Base-by-base conservation (phyloP, 2,329 filamentous ascomycete species). In the Alternaria sp. region DNA sequence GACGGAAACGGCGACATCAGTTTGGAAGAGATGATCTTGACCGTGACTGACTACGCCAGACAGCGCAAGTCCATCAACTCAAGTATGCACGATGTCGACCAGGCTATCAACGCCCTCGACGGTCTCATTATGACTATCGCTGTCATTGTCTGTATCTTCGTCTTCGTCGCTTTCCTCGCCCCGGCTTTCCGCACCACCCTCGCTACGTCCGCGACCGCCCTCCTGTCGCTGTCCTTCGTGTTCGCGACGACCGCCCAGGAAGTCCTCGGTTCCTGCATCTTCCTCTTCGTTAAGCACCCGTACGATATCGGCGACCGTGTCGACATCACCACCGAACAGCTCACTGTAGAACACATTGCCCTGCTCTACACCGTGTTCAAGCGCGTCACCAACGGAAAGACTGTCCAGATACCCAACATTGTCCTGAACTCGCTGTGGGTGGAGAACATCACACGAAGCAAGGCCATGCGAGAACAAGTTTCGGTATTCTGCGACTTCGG, bases 231-330 rank as follows among this genome's bases (percentile, higher is more conserved):
- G n/a, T 97, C 95, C 5, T 99, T 99, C 82, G 91, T 97, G 71
- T 98, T 99, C 79, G 90, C 94, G 23, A 91, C 91, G 60, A 97
- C 94, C 2, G 90, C 91, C 4, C 94, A 97, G 81, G 96, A 99
- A 80, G 92, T 99, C 67, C 88, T 99, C n/a, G 95, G 95, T 75
- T 97, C 94, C 41, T 98, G 95, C 84, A 97, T 99, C 75, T 99
- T 99, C 84, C 84, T 99, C 2, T 99, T 99, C 75, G 93, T 98
- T 84, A 99, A 99, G 84, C 96, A 99, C 79, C 95, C 96, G 0
- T 98, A 92, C 79, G 96, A 99, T 78, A 94, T 98, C 21, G 94
- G 95, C 65, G 96, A 99, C 79, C 90, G 96, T 25, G 92, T 98
- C 46, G 94, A 97, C 73, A 91, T 98, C 67, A 85, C 85, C 15